phyloP scores from a whole-genome alignment of 192 early-diverging fungal species.

The Mortierella antarctica region DNA sequence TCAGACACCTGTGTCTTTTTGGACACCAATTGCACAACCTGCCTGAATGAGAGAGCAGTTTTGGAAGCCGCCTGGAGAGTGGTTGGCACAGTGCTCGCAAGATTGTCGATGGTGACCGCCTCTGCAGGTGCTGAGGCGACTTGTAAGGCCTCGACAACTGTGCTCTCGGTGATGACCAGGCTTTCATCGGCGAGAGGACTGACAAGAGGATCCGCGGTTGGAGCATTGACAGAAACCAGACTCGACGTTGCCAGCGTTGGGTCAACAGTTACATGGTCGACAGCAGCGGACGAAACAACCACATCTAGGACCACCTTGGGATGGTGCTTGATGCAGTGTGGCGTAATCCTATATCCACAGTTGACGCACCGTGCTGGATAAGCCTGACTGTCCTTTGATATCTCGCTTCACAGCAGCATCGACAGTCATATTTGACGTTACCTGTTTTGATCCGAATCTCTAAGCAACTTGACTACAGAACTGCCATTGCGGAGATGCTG shows the following conservation, averaged over 20 bases:
- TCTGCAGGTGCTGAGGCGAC: background rate
- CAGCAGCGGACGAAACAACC: background rate
- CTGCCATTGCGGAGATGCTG: background rate
- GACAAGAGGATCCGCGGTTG: background rate
- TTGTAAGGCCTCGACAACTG: background rate
- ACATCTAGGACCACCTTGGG: background rate
- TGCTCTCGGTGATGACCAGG: background rate
- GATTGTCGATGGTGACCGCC: background rate
- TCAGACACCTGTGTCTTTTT: background rate
- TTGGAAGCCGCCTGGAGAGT: conserved; percentile 1
- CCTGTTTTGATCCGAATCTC: background rate
- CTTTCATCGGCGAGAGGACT: background rate
- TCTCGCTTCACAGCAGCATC: background rate
- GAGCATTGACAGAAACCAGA: background rate
- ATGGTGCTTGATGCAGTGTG: background rate
- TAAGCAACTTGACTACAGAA: background rate
- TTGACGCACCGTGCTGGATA: background rate
- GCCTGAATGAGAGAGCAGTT: background rate
- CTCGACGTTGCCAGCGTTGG: no score
- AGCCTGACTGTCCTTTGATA: background rate
- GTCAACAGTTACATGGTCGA: no score
- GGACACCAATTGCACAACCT: conserved; percentile 4
- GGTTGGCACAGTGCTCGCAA: background rate
- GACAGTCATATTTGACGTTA: background rate
- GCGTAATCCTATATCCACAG: background rate